A percentile compares a stretch with the other conserved stretches of the same genome.
Evolutionary conservation across 202 grass and related monocot species (phyloP).

Genomic region (Saccharum hybrid): DNA sequence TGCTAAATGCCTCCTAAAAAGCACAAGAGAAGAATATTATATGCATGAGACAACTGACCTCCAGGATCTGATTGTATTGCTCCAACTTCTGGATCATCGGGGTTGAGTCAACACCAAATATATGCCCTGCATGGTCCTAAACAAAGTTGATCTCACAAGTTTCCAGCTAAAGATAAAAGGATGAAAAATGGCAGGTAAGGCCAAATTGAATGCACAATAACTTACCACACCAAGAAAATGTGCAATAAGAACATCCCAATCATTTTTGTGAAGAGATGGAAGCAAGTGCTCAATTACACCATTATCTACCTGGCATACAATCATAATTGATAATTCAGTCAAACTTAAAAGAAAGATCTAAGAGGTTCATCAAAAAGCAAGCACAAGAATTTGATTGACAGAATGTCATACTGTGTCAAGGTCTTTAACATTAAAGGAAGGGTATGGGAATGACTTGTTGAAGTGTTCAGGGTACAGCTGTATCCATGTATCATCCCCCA

Average conservation of each 20-base stretch:
- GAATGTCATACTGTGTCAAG: conserved; percentile 76
- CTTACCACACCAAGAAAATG: conserved; percentile 99
- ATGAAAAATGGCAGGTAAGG: conserved; percentile 12
- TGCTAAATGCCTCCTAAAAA: conserved; percentile 15
- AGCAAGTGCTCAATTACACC: conserved; percentile 89
- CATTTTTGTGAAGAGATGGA: conserved; percentile 73
- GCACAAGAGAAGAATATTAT: conserved; percentile 14
- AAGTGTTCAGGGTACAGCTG: conserved; percentile 97
- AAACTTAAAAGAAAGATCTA: conserved; percentile 2
- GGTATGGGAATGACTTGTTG: conserved; percentile 87
- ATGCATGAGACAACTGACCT: conserved; percentile 53
- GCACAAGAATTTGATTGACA: conserved; percentile 18
- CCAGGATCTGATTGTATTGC: conserved; percentile 84
- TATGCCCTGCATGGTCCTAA: conserved; percentile 85
- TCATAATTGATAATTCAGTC: conserved; percentile 29
- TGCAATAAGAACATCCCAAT: conserved; percentile 97
- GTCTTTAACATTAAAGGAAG: conserved; percentile 99
- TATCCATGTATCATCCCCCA: conserved; percentile 97
- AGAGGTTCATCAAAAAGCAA: conserved; percentile 17
- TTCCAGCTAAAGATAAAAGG: conserved; percentile 36
- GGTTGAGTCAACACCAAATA: conserved; percentile 86
- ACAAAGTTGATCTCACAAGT: conserved; percentile 55
- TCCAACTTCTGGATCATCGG: conserved; percentile 93
- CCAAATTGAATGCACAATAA: conserved; percentile 25
- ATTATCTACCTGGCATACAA: conserved; percentile 74